Percentiles rank a stretch among this genome's conserved stretches.
Conservation (phyloP, 257 asterid species). For the Ajuga chamaepitys region DNA sequence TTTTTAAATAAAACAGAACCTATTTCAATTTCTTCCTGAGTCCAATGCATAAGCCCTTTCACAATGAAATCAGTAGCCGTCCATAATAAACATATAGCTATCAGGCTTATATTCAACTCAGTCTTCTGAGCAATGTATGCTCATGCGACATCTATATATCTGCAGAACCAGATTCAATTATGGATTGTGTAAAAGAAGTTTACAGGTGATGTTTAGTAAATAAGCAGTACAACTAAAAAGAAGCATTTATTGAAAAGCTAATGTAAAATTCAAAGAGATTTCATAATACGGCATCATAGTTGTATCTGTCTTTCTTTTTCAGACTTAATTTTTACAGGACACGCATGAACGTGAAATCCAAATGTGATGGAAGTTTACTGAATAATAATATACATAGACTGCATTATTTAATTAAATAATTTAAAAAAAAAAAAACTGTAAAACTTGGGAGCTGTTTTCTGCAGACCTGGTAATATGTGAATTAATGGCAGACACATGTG, state of each 20-base stretch:
- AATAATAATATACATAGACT: no score
- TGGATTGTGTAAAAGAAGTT: not conserved
- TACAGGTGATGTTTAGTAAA: conserved; percentile 1
- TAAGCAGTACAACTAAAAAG: not conserved
- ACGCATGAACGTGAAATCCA: no score
- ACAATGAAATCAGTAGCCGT: conserved; percentile 87
- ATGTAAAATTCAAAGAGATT: conserved; percentile 4
- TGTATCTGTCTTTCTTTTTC: not conserved
- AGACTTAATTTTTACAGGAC: no score
- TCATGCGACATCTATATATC: conserved; percentile 95
- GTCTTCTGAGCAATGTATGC: conserved; percentile 89
- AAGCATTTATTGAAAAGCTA: not conserved
- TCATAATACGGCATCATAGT: not conserved
- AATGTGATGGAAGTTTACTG: no score
- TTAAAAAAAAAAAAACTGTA: no score
- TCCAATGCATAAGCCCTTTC: conserved; percentile 50
- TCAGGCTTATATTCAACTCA: conserved; percentile 90
- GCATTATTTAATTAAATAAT: no score
- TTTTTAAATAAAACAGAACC: conserved; percentile 36
- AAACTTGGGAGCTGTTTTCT: no score
- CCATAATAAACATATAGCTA: conserved; percentile 94
- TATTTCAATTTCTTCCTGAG: conserved; percentile 45
- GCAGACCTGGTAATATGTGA: no score
- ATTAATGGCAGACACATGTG: no score
- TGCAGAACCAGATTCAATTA: conserved; percentile 30